A percentile compares a stretch with the other conserved stretches of the same genome.
Conservation (phyloP, 2,329 filamentous ascomycete genomes). For the Chrysoporthe cubensis region DNA sequence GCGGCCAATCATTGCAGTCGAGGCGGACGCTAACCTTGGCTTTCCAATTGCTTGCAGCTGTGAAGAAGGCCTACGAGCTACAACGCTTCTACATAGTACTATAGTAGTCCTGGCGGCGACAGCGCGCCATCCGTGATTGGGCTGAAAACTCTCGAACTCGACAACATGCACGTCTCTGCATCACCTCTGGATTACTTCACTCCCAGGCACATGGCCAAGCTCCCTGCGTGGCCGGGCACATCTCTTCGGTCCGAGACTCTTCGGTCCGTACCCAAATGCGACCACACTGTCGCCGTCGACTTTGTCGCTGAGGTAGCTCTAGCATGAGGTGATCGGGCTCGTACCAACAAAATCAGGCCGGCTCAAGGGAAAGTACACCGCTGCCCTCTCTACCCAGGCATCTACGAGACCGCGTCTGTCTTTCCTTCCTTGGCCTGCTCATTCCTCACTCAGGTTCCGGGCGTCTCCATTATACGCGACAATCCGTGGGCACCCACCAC, state of each 20-base stretch:
- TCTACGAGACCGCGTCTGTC: neutral
- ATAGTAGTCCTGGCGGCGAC: neutral
- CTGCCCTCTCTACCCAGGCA: neutral
- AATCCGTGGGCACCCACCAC: too few relatives aligned
- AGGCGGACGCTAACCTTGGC: neutral
- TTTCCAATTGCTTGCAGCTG: neutral
- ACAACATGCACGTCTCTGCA: neutral
- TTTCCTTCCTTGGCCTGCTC: neutral
- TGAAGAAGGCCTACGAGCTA: neutral
- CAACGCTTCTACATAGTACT: neutral
- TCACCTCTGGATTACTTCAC: neutral
- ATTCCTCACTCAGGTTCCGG: too few relatives aligned
- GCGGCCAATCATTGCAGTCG: conserved; percentile 7
- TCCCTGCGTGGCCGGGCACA: neutral
- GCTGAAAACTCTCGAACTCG: neutral
- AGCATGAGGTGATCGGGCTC: neutral
- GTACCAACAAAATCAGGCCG: neutral
- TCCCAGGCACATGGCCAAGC: neutral
- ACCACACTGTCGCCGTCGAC: neutral
- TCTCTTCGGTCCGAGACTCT: neutral
- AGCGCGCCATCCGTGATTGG: neutral
- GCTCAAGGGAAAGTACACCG: neutral
- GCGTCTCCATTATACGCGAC: too few relatives aligned
- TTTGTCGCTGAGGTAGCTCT: too few relatives aligned
- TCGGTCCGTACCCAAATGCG: too few relatives aligned